phyloP scores from a whole-genome alignment of 768 basidiomycete species.

The Rhodotorula graminis region DNA sequence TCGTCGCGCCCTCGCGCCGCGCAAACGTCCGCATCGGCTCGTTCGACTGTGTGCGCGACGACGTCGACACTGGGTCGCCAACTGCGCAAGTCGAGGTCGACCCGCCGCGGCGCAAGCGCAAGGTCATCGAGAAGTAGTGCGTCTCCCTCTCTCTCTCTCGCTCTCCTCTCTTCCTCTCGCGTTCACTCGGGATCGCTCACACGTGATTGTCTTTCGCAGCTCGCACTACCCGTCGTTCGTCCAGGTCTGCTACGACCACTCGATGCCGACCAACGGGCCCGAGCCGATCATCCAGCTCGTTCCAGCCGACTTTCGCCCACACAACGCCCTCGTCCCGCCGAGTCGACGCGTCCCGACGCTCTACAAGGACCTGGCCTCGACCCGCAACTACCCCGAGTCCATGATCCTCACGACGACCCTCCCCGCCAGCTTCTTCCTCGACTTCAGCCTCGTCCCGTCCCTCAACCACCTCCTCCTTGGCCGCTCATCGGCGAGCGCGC shows the following conservation, averaged over 20 bases:
- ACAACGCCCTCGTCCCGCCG: conserved; percentile 13
- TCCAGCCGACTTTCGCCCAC: background rate
- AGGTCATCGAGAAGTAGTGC: conserved; percentile 3
- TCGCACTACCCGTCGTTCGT: conserved; percentile 1
- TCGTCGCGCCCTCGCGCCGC: conserved; percentile 18
- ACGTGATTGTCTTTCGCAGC: background rate
- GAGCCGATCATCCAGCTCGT: conserved; percentile 10
- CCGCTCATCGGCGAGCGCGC: conserved; percentile 58
- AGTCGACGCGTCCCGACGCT: background rate
- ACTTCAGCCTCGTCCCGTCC: conserved; percentile 61
- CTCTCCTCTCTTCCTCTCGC: background rate
- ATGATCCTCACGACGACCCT: conserved; percentile 50
- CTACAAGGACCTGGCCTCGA: too few relatives aligned
- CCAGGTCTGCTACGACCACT: conserved; percentile 4
- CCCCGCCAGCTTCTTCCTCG: conserved; percentile 53
- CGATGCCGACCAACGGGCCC: background rate
- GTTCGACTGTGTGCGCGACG: background rate
- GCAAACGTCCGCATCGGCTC: background rate
- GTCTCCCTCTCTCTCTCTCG: background rate
- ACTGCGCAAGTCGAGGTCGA: background rate
- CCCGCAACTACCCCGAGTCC: conserved; percentile 6
- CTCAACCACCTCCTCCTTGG: conserved; percentile 63
- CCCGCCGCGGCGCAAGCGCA: background rate
- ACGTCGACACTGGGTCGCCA: conserved; percentile 13
- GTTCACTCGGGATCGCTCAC: background rate